phyloP scores from a whole-genome alignment of 805 yeast genomes.

The Spathaspora girioi region DNA sequence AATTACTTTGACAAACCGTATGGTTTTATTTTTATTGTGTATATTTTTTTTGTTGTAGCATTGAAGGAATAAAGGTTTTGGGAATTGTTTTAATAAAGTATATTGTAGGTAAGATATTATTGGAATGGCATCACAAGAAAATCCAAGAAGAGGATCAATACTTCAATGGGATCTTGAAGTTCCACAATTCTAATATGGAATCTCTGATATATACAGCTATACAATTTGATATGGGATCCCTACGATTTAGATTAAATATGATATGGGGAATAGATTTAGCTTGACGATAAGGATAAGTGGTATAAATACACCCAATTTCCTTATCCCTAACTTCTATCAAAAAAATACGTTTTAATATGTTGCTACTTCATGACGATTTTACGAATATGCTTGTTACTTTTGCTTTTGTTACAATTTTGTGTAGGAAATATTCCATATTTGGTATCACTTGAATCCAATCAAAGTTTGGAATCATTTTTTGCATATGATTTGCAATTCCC shows the following conservation, averaged over 20 bases:
- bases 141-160: neutral
- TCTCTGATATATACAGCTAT: neutral
- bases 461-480: slow-evolving; percentile 46
- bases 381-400: neutral
- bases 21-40: neutral
- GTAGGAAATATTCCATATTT: slow-evolving; percentile 29
- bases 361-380: neutral
- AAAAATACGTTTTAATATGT: neutral
- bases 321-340: neutral
- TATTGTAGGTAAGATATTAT: neutral
- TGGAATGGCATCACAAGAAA: no score
- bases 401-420: neutral
- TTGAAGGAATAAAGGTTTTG: neutral
- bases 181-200: neutral
- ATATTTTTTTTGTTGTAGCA: neutral
- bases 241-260: no score
- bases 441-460: slow-evolving; percentile 49
- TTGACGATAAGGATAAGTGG: neutral
- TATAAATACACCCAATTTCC: neutral
- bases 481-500: slow-evolving; percentile 39
- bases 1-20: neutral
- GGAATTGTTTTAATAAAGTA: neutral
- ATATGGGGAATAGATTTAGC: neutral
- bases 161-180: neutral
- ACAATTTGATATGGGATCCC: neutral